Conservation (phyloP, 345 rosid genomes). For the Turritis glabra region DNA sequence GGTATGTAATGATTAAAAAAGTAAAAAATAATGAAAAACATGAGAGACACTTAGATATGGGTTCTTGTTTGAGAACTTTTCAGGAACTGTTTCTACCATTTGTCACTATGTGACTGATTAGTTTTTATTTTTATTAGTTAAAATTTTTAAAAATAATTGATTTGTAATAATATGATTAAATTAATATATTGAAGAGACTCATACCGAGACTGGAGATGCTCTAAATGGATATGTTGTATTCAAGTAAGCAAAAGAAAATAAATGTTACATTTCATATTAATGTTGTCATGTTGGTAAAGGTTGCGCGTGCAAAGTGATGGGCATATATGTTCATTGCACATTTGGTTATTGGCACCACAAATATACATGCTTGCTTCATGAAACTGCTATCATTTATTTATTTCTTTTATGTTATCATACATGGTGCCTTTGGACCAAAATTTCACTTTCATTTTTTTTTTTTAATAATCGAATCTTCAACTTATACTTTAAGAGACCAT, state of each 20-base stretch:
- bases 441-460: neutral
- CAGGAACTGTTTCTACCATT: too few species aligned
- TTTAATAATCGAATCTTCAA: neutral
- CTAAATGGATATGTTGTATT: conserved; percentile 16
- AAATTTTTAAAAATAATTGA: too few species aligned
- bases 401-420: neutral
- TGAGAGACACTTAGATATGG: too few species aligned
- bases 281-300: conserved; percentile 23
- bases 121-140: too few species aligned
- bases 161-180: too few species aligned
- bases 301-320: conserved; percentile 25
- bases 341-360: conserved; percentile 27
- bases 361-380: conserved; percentile 37
- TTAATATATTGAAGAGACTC: too few species aligned
- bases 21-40: too few species aligned
- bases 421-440: conserved; percentile 4
- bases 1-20: too few species aligned
- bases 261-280: neutral
- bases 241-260: neutral
- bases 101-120: too few species aligned
- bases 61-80: too few species aligned
- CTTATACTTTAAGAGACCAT: neutral
- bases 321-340: neutral
- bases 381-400: conserved; percentile 12
- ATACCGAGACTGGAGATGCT: too few species aligned